Evolutionary conservation across 2,329 filamentous ascomycete species (phyloP).

Genomic region (Colletotrichum sp.): DNA sequence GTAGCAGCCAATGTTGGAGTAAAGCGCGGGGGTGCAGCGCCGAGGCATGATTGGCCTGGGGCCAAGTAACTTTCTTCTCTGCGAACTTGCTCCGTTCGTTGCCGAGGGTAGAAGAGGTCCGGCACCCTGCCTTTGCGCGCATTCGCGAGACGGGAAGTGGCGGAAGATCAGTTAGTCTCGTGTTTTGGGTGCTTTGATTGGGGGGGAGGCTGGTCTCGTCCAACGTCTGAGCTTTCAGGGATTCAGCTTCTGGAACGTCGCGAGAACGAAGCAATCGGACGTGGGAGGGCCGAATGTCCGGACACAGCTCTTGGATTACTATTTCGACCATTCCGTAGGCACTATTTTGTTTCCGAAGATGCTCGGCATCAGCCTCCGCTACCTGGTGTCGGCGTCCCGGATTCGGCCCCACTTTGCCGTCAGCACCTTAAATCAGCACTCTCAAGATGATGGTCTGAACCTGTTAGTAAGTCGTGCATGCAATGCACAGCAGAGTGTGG

Average conservation of each 20-base stretch:
- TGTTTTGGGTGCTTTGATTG: not conserved
- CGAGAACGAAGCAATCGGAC: not conserved
- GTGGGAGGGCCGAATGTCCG: not conserved
- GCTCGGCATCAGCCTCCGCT: not conserved
- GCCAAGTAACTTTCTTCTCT: not conserved
- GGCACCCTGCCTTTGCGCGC: slow-evolving; percentile 2
- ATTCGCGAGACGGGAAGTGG: not conserved
- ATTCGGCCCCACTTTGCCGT: not conserved
- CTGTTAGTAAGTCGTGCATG: too few relatives aligned
- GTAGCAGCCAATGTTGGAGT: not conserved
- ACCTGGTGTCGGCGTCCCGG: not conserved
- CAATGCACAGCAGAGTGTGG: too few relatives aligned
- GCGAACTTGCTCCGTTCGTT: not conserved
- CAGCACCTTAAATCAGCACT: too few relatives aligned
- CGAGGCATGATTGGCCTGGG: not conserved
- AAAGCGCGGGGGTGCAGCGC: not conserved
- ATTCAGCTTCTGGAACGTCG: not conserved
- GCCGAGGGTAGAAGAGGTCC: not conserved
- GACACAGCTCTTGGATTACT: not conserved
- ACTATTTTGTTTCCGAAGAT: not conserved
- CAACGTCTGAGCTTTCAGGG: not conserved
- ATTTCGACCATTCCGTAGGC: not conserved
- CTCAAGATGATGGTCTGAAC: too few relatives aligned
- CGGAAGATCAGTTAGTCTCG: not conserved
- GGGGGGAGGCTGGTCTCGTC: not conserved